Base-by-base conservation (phyloP, 345 rosid genomes). In the Pelargonium nanum region DNA sequence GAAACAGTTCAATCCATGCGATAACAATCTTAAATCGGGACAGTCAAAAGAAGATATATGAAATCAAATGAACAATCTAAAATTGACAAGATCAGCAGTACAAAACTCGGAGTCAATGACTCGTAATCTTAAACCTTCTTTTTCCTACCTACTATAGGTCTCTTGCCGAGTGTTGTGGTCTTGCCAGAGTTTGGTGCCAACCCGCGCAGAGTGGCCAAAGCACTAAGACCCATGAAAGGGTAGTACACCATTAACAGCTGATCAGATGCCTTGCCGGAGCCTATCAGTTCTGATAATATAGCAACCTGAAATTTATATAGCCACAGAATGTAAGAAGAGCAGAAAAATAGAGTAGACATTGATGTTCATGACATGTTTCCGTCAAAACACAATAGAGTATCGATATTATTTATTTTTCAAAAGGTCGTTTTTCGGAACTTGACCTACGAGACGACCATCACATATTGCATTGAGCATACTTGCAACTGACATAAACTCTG, bases 201-300 rank as follows among this genome's bases (percentile, higher is more conserved):
- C 23, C 97, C 95, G 26, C 93, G 84, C 30, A 87, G 66, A 58
- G 75, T 51, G 10, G 95, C 89, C 50, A 87, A 54, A 21, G 77
- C 61, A 34, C 83, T 80, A 16, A 81, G 51, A 4, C 80, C 93
- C 73, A 80, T 13, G 72, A 89, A 82, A 19, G 95, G 87, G 26
- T 5, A 68, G 59, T 89, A 87, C 73, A 77, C 26, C 80, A 59
- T 74, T 64, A 81, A 24, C 77, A 89, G 64, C 63, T 61, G 68
- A 26, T 87, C 80, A 0, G 93, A 77, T 6, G 88, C 86, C 66
- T 76, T 85, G 56, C 81, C 74, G 0, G 89, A 89, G 23, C 87
- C 75, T 52, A 71, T 8, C 66, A 87, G 58, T 59, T 92, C 97
- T 30, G 83, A 78, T 23, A 89, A 40, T 30, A 85, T 70, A 22